Evolutionary conservation across 73 alveolate genomes (phyloP).

Genomic region (Paramecium caudatum): DNA sequence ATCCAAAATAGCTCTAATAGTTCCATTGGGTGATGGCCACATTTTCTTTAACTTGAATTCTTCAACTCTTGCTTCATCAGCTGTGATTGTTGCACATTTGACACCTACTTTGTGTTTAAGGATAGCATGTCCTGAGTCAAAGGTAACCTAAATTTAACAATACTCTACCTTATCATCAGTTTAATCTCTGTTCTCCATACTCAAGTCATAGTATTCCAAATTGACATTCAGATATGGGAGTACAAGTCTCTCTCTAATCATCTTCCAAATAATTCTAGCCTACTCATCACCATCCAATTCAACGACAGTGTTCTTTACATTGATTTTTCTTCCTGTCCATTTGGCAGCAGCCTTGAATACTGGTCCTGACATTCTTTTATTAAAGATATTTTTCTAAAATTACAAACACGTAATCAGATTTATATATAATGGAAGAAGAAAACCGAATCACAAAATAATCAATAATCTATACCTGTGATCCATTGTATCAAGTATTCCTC

Average conservation of each 20-base stretch:
- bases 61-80: slow-evolving; percentile 88
- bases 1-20: slow-evolving; percentile 92
- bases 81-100: slow-evolving; percentile 90
- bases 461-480: neutral
- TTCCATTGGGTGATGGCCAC: slow-evolving; percentile 96
- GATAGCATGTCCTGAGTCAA: slow-evolving; percentile 87
- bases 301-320: slow-evolving; percentile 89
- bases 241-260: slow-evolving; percentile 77
- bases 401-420: slow-evolving; percentile 32
- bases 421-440: no score
- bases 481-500: neutral
- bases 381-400: slow-evolving; percentile 56
- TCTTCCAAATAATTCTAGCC: slow-evolving; percentile 87
- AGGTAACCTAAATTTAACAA: slow-evolving; percentile 74
- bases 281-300: slow-evolving; percentile 96
- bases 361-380: slow-evolving; percentile 60
- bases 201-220: slow-evolving; percentile 83
- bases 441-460: no score
- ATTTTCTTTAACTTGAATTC: slow-evolving; percentile 92
- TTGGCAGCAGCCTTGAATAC: slow-evolving; percentile 71
- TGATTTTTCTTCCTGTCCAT: slow-evolving; percentile 80
- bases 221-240: slow-evolving; percentile 79
- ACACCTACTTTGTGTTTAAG: slow-evolving; percentile 84
- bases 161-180: slow-evolving; percentile 81
- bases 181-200: slow-evolving; percentile 85